Base-by-base conservation (phyloP, 495 filamentous ascomycete genomes). In the Clavariopsis aquatica region DNA sequence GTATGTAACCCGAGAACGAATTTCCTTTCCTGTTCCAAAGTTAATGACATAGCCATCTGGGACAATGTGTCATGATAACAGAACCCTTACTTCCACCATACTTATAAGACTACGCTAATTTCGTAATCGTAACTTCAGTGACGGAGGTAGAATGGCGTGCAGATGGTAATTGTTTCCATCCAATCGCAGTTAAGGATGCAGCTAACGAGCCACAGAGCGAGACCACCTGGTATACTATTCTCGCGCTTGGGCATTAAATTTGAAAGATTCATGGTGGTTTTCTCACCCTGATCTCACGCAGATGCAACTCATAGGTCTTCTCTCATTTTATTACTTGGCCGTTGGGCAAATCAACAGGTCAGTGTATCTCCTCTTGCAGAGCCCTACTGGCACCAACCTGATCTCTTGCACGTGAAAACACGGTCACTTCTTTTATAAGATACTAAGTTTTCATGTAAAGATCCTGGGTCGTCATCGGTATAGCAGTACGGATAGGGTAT, bases 271-370 rank as follows among this genome's bases (percentile, higher is more conserved):
- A 19, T 60, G 22, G 28, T 58, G 53, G 45, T 26, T 52, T 28
- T 38, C 53, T 4, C 38, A 65, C 27, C 54, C 62, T 13, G 62
- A 65, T 52, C 45, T 88, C 22, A 80, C 84, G 51, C 84, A 85
- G 62, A 71, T 86, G 29, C 83, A 85, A 64, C 78, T 86, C 22
- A 74, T 83, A 60, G 83, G 83, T 10, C 72, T 89, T 46, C 75
- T 83, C 22, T 79, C 78, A 29, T 78, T 89, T 46, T 89, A 89
- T 69, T 77, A 87, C 62, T 70, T 87, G 36, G 73, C 80, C 8
- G 84, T 75, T 22, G 80, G 81, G 31, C 83, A 87, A 57, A 76
- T 87, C 38, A 87, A 86, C 60, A 75, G 85, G 86, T 88, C 77
- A 36, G 74, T 70, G 41, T n/a, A 6, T 55, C n/a, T 9, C 10